phyloP scores from a whole-genome alignment of 768 basidiomycete genomes.

The Termitomyces sp. region DNA sequence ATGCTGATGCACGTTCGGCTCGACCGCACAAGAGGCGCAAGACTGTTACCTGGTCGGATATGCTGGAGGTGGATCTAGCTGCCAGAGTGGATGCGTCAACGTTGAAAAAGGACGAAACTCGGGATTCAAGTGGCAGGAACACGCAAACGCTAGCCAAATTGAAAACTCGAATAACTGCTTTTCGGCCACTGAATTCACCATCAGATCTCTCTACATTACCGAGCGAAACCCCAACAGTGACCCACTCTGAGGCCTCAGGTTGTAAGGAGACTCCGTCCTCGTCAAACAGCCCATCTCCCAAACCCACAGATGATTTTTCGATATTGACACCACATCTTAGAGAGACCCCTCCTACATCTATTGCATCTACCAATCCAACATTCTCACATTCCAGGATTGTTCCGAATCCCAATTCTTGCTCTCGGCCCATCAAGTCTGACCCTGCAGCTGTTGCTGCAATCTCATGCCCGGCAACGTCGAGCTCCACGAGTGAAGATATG shows the following conservation, averaged over 20 bases:
- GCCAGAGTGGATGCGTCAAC: not conserved
- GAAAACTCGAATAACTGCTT: conserved; percentile 5
- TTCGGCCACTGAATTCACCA: not conserved
- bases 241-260: not conserved
- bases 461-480: not conserved
- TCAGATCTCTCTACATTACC: not conserved
- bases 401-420: not conserved
- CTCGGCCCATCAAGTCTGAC: not conserved
- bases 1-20: not conserved
- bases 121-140: not conserved
- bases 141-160: not conserved
- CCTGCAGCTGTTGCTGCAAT: not conserved
- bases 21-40: conserved; percentile 10
- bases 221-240: not conserved
- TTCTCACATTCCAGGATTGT: not conserved
- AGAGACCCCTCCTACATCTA: not conserved
- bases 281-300: not conserved
- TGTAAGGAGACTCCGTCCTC: too few relatives aligned
- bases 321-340: not conserved
- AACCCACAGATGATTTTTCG: too few relatives aligned
- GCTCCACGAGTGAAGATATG: not conserved
- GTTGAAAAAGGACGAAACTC: not conserved
- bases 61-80: conserved; percentile 3
- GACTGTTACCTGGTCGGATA: conserved; percentile 31
- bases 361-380: not conserved